Evolutionary conservation across 148 eudicot genomes (phyloP), one percentile per base, ranked within the genome.

Genomic region (Rhododendron mucronatum): DNA sequence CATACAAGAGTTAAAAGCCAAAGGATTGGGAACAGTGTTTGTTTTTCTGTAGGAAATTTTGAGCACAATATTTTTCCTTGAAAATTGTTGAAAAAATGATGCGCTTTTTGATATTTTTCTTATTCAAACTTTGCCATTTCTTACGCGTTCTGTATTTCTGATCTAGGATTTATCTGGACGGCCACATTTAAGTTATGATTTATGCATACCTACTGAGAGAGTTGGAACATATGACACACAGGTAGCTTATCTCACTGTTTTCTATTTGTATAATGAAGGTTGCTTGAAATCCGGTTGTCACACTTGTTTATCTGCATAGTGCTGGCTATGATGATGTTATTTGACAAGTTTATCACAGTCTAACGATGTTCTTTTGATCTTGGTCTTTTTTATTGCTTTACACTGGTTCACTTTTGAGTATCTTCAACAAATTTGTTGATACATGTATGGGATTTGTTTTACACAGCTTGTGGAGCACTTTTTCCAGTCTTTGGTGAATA

Each of bases 401-500:
- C n/a, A 15, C 67, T 67, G 37, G 20, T 82, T 45, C 26, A 47
- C 41, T 85, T 82, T 33, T 9, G 37, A 50, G 26, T 5, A 44
- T 37, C 50, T 44, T 37, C 51, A 59, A n/a, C 10, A 59, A 50
- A 59, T 44, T 44, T 10, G n/a, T 33, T 53, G 69, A 33, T 65
- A 71, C 13, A 20, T 83, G 59, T 69, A 35, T 51, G 30, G 41
- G 30, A 28, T 50, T 61, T 74, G n/a, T 75, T 81, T 41, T 69
- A 5, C 37, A n/a, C 80, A 97, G 99, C 91, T 97, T 79, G 99
- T 97, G 90, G 98, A 95, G 91, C 98, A 97, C 87, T 97, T 97
- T 87, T 97, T 97, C 89, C 98, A 97, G 94, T 97, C 99, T 83
- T 83, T 97, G 93, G 99, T 97, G 86, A 97, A 97, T 91, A 97